Conservation (phyloP, 192 early-diverging fungal species). For the Piromyces finnis region DNA sequence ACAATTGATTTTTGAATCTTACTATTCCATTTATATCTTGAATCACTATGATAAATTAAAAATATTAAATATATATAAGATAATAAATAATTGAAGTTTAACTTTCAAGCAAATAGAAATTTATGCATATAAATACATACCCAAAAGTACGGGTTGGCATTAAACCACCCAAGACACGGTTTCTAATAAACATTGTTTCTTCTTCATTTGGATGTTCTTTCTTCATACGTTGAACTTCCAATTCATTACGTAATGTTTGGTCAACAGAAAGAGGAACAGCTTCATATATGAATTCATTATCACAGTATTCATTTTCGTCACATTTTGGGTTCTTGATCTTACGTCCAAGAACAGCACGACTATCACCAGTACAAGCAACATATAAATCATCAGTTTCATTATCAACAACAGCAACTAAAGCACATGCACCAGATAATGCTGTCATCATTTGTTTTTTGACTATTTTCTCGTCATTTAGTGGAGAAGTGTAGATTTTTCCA, state of each 20-base stretch:
- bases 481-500: not conserved
- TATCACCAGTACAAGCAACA: not conserved
- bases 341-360: not conserved
- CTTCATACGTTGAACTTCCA: conserved; percentile 28
- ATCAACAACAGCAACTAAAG: not conserved
- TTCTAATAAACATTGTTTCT: conserved; percentile 21
- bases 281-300: conserved; percentile 21
- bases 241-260: conserved; percentile 31
- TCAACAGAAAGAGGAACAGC: conserved; percentile 39
- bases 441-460: not conserved
- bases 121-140: too few relatives aligned
- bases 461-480: not conserved
- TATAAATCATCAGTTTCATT: not conserved
- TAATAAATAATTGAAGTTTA: too few relatives aligned
- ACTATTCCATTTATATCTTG: not conserved
- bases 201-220: conserved; percentile 59
- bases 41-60: not conserved
- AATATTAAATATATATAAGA: too few relatives aligned
- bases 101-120: too few relatives aligned
- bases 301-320: conserved; percentile 1
- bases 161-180: conserved; percentile 36
- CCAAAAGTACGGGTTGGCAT: conserved; percentile 6
- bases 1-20: conserved; percentile 4
- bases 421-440: not conserved
- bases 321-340: not conserved